Percentiles rank a stretch among this genome's conserved stretches.
phyloP scores from a whole-genome alignment of 2,329 filamentous ascomycete species.

The Pestalotiopsis sp. region DNA sequence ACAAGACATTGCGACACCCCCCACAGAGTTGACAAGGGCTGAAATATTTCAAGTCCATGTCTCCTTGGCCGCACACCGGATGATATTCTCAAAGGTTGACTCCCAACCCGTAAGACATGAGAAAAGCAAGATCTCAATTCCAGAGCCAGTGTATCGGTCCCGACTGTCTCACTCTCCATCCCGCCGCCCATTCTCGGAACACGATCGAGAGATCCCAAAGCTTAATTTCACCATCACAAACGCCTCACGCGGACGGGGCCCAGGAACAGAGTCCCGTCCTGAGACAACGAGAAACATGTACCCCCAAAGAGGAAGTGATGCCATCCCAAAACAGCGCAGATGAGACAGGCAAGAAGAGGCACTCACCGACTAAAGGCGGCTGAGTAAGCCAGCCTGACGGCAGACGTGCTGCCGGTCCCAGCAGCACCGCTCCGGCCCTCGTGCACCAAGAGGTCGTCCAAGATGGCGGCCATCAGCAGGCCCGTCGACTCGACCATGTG shows the following conservation, averaged over 20 bases:
- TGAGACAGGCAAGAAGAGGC: neutral
- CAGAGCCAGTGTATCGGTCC: too few relatives aligned
- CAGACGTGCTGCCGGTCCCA: constrained; percentile 51
- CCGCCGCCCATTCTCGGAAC: too few relatives aligned
- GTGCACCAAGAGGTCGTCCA: constrained; percentile 58
- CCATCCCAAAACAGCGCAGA: neutral
- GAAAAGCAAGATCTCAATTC: neutral
- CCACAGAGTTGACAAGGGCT: neutral
- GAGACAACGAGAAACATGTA: constrained; percentile 1
- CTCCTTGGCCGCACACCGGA: neutral
- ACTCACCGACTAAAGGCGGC: constrained; percentile 74
- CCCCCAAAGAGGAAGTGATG: constrained; percentile 9
- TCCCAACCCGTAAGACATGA: neutral
- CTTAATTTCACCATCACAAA: too few relatives aligned
- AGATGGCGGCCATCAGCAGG: constrained; percentile 68
- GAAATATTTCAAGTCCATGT: neutral
- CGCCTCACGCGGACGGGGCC: neutral
- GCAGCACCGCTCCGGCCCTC: constrained; percentile 20
- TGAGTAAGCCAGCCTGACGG: constrained; percentile 70
- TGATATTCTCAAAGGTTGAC: neutral
- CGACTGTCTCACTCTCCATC: too few relatives aligned
- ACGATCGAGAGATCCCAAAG: too few relatives aligned
- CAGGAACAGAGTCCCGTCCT: neutral
- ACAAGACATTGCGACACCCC: neutral
- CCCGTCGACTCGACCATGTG: constrained; percentile 81